Evolutionary conservation across 176 grass and related monocot species (phyloP).

Genomic region (Neostapfia colusana): DNA sequence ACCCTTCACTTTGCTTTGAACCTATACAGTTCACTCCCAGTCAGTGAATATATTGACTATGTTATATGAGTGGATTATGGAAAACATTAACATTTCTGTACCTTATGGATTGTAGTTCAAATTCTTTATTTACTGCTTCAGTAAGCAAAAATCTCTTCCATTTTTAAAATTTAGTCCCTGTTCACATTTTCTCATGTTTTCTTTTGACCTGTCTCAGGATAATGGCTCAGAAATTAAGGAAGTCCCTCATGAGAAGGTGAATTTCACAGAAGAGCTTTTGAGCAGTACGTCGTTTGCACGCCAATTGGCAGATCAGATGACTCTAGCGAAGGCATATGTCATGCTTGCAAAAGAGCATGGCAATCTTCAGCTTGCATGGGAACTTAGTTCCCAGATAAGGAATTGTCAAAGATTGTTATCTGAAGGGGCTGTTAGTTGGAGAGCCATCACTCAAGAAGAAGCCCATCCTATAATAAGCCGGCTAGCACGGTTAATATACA

Average conservation of each 20-base stretch:
- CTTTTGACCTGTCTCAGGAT: conserved; percentile 55
- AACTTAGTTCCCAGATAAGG: conserved; percentile 92
- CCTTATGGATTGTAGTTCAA: not conserved
- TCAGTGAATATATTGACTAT: not conserved
- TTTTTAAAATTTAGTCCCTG: conserved; percentile 12
- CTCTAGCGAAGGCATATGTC: conserved; percentile 92
- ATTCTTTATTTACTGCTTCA: conserved; percentile 28
- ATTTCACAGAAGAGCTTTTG: conserved; percentile 93
- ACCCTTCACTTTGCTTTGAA: not conserved
- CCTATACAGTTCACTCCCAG: not conserved
- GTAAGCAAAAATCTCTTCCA: conserved; percentile 4
- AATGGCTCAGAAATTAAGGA: conserved; percentile 48
- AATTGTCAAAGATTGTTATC: conserved; percentile 82
- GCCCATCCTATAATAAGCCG: conserved; percentile 76
- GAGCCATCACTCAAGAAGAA: conserved; percentile 67
- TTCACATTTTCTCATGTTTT: conserved; percentile 38
- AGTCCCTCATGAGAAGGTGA: conserved; percentile 53
- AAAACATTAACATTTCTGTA: not conserved
- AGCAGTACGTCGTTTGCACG: conserved; percentile 93
- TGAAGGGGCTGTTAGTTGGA: conserved; percentile 78
- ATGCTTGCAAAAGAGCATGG: conserved; percentile 92
- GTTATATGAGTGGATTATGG: not conserved
- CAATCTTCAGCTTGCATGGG: conserved; percentile 91
- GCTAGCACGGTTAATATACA: conserved; percentile 81
- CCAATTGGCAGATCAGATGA: conserved; percentile 92